Base-by-base conservation (phyloP, 352 stramenopile genomes). In the Globisporangium emineosum region DNA sequence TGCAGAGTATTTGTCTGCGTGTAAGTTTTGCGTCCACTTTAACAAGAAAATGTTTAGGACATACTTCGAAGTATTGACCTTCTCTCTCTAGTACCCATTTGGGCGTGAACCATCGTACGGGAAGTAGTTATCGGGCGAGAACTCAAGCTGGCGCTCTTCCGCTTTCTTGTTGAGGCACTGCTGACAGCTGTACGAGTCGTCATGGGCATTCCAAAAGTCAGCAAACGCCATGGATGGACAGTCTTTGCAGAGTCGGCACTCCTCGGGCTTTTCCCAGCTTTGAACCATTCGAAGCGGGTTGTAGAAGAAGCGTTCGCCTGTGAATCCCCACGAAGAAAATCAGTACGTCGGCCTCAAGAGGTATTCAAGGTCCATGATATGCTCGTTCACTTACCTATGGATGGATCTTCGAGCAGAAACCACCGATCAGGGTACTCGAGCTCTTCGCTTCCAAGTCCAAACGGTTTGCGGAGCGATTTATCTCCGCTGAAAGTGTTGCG, bases 261-360 rank as follows among this genome's bases (percentile, higher is more conserved):
- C 81, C 10, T 75, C 67, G 0, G 81, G 82, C 10, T 66, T 71
- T 15, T 82, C 67, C 82, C 85, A 93, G 47, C 63, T 80, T 60
- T 91, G 82, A 7, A 66, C 59, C 71, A 86, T 84, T 29, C 33
- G 65, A 60, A 56, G 70, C 15, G 81, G 79, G 54, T 91, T 83
- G 73, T 88, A 93, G 64, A 84, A 93, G 70, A 79, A 90, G n/a
- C 58, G 58, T 42, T 88, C 77, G 30, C 67, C 79, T 89, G 59
- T 32, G 64, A 21, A 9, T 52, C 27, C 15, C 42, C 7, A 37
- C 21, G 32, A 5, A 37, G 35, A 13, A 40, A 17, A 10, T 19
- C 12, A 29, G 25, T 15, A 10, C 5, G 3, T 35, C 5, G 2
- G 2, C 33, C 21, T 8, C 8, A 9, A 49, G 35, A 10, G 25